Percentiles rank a stretch among this genome's conserved stretches.
These are phyloP conservation scores for Pestalotiopsis sp. DNA, from an alignment of 2,329 filamentous ascomycete species.

Conservation along the genomic window DNA sequence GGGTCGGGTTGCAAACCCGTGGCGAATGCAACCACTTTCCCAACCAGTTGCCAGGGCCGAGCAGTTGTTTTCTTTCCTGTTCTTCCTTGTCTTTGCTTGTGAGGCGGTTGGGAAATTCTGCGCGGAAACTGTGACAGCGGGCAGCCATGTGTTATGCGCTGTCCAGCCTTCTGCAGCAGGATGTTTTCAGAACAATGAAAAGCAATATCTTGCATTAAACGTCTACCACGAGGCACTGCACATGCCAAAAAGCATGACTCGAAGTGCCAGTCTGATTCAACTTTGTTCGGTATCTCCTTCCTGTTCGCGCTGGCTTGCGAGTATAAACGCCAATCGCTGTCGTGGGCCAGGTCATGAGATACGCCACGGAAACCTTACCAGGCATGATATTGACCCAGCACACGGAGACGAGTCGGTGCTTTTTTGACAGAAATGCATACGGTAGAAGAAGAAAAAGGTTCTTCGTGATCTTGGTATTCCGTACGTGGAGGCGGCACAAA, in stretches of 20 bases:
- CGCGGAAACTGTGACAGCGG: background rate
- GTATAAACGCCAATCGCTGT: background rate
- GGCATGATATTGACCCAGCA: background rate
- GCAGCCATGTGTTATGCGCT: background rate
- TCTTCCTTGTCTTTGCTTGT: background rate
- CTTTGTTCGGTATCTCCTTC: background rate
- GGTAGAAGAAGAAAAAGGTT: background rate
- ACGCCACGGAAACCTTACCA: conserved; percentile 5
- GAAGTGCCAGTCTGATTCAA: background rate
- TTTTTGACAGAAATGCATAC: background rate
- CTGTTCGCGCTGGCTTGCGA: background rate
- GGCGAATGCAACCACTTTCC: background rate
- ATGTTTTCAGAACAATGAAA: background rate
- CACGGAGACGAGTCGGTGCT: background rate
- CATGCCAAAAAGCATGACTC: background rate
- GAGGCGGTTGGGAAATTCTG: background rate
- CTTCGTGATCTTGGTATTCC: background rate
- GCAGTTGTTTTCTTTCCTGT: background rate
- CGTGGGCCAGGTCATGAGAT: background rate
- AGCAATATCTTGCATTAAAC: conserved; percentile 3
- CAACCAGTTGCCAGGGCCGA: background rate
- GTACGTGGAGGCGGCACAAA: too few species aligned
- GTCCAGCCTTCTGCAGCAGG: background rate
- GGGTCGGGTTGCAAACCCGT: background rate
- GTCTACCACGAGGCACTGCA: background rate